These are phyloP conservation scores for Aspergillus leporis DNA, from an alignment of 495 filamentous ascomycete species.

Conservation along the genomic window DNA sequence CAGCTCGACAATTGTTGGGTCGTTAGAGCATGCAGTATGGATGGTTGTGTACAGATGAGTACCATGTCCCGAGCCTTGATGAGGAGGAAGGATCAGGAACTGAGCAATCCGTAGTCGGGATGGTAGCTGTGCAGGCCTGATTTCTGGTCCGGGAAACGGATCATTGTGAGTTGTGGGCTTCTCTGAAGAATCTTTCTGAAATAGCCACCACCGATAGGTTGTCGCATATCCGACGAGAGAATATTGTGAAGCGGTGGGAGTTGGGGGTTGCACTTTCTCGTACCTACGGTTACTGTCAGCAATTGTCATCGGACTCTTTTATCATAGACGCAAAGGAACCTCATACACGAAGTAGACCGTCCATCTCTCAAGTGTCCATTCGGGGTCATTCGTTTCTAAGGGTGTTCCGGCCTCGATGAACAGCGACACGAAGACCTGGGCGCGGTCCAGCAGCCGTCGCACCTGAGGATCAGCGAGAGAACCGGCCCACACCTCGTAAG, in stretches of 20 bases:
- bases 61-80: slow-evolving; percentile 77
- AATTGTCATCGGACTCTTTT: not conserved
- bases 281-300: slow-evolving; percentile 50
- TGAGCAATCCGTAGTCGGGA: slow-evolving; percentile 85
- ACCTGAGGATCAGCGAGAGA: slow-evolving; percentile 59
- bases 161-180: slow-evolving; percentile 36
- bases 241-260: slow-evolving; percentile 56
- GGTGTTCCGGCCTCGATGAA: slow-evolving; percentile 88
- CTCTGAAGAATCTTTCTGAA: slow-evolving; percentile 30
- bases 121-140: slow-evolving; percentile 52
- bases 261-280: slow-evolving; percentile 56
- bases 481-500: slow-evolving; percentile 64
- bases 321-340: not conserved
- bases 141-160: slow-evolving; percentile 42
- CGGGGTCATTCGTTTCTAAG: slow-evolving; percentile 69
- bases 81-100: slow-evolving; percentile 89
- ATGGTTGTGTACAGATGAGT: slow-evolving; percentile 78
- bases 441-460: slow-evolving; percentile 66
- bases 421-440: slow-evolving; percentile 80
- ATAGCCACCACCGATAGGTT: slow-evolving; percentile 73
- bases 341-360: slow-evolving; percentile 75
- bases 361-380: slow-evolving; percentile 78
- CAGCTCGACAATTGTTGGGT: slow-evolving; percentile 70
- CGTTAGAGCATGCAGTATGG: slow-evolving; percentile 60
- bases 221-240: slow-evolving; percentile 84